Conservation (phyloP, 1,139 yeast species). For the Kodamaea sp. region DNA sequence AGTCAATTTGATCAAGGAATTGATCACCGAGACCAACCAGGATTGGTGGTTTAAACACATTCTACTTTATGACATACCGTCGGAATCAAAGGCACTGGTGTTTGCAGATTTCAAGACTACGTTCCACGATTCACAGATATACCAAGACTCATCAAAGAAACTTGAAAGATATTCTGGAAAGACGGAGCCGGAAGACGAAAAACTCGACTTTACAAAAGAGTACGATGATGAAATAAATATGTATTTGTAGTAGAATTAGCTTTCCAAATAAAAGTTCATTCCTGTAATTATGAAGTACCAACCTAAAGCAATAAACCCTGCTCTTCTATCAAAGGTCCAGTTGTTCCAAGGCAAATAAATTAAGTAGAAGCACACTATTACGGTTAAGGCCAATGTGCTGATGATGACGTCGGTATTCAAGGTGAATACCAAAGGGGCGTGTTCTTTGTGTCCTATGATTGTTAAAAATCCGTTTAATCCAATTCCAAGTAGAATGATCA, state of each 20-base stretch:
- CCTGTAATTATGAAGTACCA: conserved; percentile 14
- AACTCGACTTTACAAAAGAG: conserved; percentile 5
- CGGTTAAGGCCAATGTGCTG: conserved; percentile 29
- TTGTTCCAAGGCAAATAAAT: conserved; percentile 33
- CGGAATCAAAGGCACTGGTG: conserved; percentile 11
- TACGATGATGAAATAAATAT: conserved; percentile 3
- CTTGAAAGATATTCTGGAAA: conserved; percentile 4
- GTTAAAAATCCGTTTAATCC: conserved; percentile 37
- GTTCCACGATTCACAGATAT: conserved; percentile 10
- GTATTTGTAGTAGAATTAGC: conserved; percentile 4
- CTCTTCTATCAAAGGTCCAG: conserved; percentile 36
- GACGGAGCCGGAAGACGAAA: conserved; percentile 1
- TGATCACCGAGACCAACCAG: conserved; percentile 25
- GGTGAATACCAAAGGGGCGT: conserved; percentile 24
- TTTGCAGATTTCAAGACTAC: conserved; percentile 13
- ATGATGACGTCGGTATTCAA: conserved; percentile 26
- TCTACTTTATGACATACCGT: conserved; percentile 11
- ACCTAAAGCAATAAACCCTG: conserved; percentile 24
- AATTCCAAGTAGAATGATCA: conserved; percentile 39
- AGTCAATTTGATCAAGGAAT: conserved; percentile 24
- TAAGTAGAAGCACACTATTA: conserved; percentile 25
- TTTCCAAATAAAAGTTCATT: conserved; percentile 10
- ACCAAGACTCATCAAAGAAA: conserved; percentile 7
- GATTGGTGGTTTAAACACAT: conserved; percentile 23
- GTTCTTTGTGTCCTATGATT: conserved; percentile 13